Evolutionary conservation across 805 yeast species (phyloP), one percentile per base, ranked within the genome.

Genomic region (Pichia nakasei): DNA sequence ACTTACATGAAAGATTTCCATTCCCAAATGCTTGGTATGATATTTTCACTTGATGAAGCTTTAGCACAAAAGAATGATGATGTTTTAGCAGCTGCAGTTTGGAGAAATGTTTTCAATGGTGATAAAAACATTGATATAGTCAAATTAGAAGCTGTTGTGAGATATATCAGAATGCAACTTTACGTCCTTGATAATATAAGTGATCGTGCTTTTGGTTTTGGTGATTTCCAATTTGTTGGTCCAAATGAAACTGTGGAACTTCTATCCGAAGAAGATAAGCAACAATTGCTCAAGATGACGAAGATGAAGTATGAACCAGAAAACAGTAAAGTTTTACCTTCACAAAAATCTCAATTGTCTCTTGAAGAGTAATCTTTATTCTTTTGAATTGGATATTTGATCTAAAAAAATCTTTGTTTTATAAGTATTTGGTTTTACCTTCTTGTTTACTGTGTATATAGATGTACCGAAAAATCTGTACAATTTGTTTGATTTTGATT

Each of bases 61-160:
- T 72, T 93, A 41, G 76, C 75, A 48, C 76, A 86, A 22, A 85
- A 85, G 48, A 55, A 56, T 12, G 95, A 87, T 63, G 74, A 80
- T 20, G 80, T 86, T 1, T 64, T 85, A 45, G 93, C 89, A 2
- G 75, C 80, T 26, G 91, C 94, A 0, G 59, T 84, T 29, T 85
- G 94, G 94, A 80, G 98, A 72, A 93, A 93, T 61, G 65, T 93
- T 48, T 93, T 89, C 66, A 84, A 85, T 53, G 95, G 93, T 45
- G 81, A 85, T 62, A 77, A 78, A 36, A 79, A 85, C 51, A 78
- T 82, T 18, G 96, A 91, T 63, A 71, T 82, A 63, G 78, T 84
- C 45, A 87, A 87, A 48, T 67, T 93, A 37, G 97, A 89, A 62
- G 89, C 93, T 13, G 70, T 85, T 52, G 85, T 89, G n/a, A 85